phyloP scores from a whole-genome alignment of 345 rosid species.

The Ceriops tagal region DNA sequence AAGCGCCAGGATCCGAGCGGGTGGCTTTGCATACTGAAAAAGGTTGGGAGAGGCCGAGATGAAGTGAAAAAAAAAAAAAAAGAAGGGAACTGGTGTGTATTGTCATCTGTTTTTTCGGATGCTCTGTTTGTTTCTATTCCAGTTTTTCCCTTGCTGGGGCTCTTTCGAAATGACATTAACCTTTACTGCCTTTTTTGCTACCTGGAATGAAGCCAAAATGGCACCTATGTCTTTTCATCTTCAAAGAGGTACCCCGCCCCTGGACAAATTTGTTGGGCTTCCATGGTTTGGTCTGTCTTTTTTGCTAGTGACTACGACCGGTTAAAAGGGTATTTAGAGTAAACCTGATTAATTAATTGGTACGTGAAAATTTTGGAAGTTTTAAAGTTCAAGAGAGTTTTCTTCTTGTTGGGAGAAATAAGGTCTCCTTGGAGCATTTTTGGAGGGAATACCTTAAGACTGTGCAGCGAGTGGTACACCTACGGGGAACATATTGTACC shows the following conservation, averaged over 20 bases:
- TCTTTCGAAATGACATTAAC: constrained; percentile 28
- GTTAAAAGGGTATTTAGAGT: too few species aligned
- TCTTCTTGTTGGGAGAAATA: constrained; percentile 12
- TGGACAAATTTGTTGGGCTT: background rate
- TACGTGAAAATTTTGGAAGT: background rate
- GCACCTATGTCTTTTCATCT: constrained; percentile 12
- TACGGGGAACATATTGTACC: background rate
- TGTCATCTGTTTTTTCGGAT: background rate
- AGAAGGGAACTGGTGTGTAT: background rate
- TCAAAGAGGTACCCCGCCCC: background rate
- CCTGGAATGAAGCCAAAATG: constrained; percentile 31
- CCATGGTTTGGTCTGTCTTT: background rate
- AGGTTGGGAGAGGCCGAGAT: background rate
- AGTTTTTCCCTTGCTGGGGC: constrained; percentile 24
- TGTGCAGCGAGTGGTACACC: background rate
- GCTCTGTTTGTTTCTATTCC: constrained; percentile 11
- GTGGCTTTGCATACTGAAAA: constrained; percentile 55
- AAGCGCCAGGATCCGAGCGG: constrained; percentile 46
- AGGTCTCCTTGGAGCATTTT: background rate
- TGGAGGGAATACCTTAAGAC: constrained; percentile 3
- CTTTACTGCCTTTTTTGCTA: constrained; percentile 32
- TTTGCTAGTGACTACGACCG: too few species aligned
- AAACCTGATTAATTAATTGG: background rate
- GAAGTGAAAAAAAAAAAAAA: background rate
- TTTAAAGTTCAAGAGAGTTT: constrained; percentile 14